These are phyloP conservation scores for Eustoma russellianum DNA, from an alignment of 257 asterid genomes.

Conservation along the genomic window DNA sequence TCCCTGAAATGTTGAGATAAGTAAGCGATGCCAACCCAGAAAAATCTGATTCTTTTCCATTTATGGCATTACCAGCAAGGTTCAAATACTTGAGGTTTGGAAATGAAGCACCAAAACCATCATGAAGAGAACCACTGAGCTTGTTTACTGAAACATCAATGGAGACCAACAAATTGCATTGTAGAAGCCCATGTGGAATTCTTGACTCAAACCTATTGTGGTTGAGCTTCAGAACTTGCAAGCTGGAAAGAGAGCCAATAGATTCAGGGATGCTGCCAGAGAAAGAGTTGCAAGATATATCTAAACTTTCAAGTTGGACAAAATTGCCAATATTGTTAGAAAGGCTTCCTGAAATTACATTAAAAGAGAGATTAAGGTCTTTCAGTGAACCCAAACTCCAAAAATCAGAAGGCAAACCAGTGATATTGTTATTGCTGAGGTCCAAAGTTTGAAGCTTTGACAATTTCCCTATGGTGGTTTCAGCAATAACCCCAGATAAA, in stretches of 20 bases:
- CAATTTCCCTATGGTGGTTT: slow-evolving; percentile 61
- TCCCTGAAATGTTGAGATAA: slow-evolving; percentile 56
- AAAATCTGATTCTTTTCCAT: slow-evolving; percentile 52
- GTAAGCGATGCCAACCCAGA: slow-evolving; percentile 34
- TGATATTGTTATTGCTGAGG: slow-evolving; percentile 59
- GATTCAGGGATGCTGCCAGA: slow-evolving; percentile 76
- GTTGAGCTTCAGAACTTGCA: slow-evolving; percentile 52
- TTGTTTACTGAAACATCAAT: slow-evolving; percentile 65
- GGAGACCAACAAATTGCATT: slow-evolving; percentile 45
- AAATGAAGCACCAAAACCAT: slow-evolving; percentile 56
- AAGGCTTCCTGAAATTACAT: slow-evolving; percentile 44
- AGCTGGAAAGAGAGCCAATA: slow-evolving; percentile 46
- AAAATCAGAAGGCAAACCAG: slow-evolving; percentile 59
- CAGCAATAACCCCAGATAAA: slow-evolving; percentile 65
- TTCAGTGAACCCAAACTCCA: slow-evolving; percentile 71
- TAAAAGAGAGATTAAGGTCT: slow-evolving; percentile 60
- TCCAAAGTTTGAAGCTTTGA: slow-evolving; percentile 48
- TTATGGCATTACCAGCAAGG: slow-evolving; percentile 51
- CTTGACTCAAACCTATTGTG: slow-evolving; percentile 49
- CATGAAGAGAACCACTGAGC: slow-evolving; percentile 46
- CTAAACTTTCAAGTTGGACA: slow-evolving; percentile 58
- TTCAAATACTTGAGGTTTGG: slow-evolving; percentile 49
- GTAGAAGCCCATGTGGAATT: slow-evolving; percentile 49
- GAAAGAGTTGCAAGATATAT: slow-evolving; percentile 72
- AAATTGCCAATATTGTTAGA: slow-evolving; percentile 76